Base-by-base conservation (phyloP, 176 grass and related monocot species). In the Oryza glaberrima region DNA sequence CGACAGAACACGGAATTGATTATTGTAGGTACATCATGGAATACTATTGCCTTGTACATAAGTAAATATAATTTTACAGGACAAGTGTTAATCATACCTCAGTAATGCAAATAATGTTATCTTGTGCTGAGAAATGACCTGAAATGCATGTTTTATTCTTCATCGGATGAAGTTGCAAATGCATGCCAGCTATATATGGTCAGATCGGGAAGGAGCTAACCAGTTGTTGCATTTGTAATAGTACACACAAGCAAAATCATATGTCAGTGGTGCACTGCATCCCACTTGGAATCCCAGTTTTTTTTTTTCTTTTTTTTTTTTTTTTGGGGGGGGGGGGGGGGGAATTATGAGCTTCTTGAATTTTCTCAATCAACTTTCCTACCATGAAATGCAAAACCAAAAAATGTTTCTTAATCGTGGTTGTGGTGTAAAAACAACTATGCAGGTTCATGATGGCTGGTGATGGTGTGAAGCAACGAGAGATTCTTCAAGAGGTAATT, bases 361-460 rank as follows among this genome's bases (percentile, higher is more conserved):
- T 67, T 44, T 46, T 34, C 10, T 44, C 20, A 40, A 26, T 20
- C 69, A 16, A 6, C 12, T 26, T 46, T 44, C 45, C 32, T 22
- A 56, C 15, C 34, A 46, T 51, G 13, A 35, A 67, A 25, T 36
- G 19, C n/a, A 52, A 44, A n/a, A 67, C 34, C 12, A 4, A 60
- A 3, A 82, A 43, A 43, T 51, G 32, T n/a, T 79, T 81, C 11
- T 82, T 20, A 11, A 36, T 35, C 41, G 6, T 45, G 56, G 45
- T 84, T 58, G 7, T 69, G 54, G 34, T 77, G 45, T 72, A 58
- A 87, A 36, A 77, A 84, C 34, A 76, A 83, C 64, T 66, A 34
- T 92, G 71, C 80, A 98, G 96, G 86, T 98, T 93, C 81, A 95
- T 98, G 96, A 98, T 95, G 93, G 93, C 93, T 22, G 83, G 66